Base-by-base conservation (phyloP, 2,329 filamentous ascomycete genomes). In the Xylariaceae sp. region DNA sequence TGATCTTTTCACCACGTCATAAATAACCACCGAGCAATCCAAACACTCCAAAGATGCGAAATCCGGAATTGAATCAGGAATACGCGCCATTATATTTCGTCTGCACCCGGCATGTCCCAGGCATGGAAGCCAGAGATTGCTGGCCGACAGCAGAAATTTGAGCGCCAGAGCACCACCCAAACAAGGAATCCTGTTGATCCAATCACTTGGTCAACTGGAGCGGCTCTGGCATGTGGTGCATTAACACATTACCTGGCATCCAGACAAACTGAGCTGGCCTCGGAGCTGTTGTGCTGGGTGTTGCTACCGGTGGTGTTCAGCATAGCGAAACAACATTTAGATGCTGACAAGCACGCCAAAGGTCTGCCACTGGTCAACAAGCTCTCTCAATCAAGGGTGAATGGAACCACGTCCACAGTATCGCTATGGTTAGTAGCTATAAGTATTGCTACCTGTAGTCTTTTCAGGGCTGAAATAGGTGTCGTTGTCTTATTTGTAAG, bases 221-320 rank as follows among this genome's bases (percentile, higher is more conserved):
- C 65, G 0, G 68, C 72, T 1, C 44, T 73, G 6, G 4, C 73
- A 0, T 71, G 66, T 41, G 63, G 66, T 11, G 50, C 64, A 0
- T 19, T 71, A 12, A 61, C 56, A 3, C 69, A 67, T 19, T 43
- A 45, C 9, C 34, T 67, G 0, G 54, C 66, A 0, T 51, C 65
- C 0, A 50, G 49, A 6, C 58, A 66, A 24, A 37, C 67, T 1
- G 73, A 74, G 45, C 43, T 75, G 4, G 56, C 39, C 9, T 75
- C 74, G 0, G 74, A 76, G 53, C 44, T 66, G 1, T n/a, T 74
- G 1, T 69, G 70, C 14, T 76, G 74, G 74, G 28, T 56, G 1
- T 9, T 69, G 3, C 26, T 75, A 17, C 67, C 72, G 0, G 5
- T 64, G 4, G 5, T 74, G 1, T 65, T 69, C 39, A 16, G 19